Evolutionary conservation across 257 asterid genomes (phyloP).

Genomic region (Cordia subcordata): DNA sequence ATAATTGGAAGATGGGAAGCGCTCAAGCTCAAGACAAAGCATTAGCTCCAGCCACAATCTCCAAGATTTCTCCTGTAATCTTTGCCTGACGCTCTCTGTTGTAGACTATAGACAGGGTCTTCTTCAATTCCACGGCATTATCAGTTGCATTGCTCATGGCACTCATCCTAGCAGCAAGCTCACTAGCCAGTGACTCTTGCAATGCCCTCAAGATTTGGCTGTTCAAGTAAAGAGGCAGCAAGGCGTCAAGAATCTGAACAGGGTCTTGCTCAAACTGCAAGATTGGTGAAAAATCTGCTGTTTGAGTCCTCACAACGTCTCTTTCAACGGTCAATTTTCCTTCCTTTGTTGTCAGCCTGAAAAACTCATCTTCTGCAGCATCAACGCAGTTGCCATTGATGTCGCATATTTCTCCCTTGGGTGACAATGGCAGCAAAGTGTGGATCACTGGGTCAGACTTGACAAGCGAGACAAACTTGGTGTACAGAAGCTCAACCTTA

Average conservation of each 20-base stretch:
- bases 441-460: slow-evolving; percentile 81
- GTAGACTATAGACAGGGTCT: slow-evolving; percentile 44
- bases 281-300: slow-evolving; percentile 66
- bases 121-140: slow-evolving; percentile 72
- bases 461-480: slow-evolving; percentile 83
- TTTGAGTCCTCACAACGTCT: slow-evolving; percentile 53
- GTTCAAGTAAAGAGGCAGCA: slow-evolving; percentile 83
- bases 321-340: slow-evolving; percentile 86
- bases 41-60: slow-evolving; percentile 84
- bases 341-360: slow-evolving; percentile 75
- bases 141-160: slow-evolving; percentile 88
- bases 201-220: slow-evolving; percentile 78
- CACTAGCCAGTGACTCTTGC: slow-evolving; percentile 89
- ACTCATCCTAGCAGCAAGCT: slow-evolving; percentile 87
- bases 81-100: slow-evolving; percentile 87
- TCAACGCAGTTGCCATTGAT: slow-evolving; percentile 76
- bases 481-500: slow-evolving; percentile 83
- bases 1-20: slow-evolving; percentile 16
- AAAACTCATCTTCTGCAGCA: slow-evolving; percentile 88
- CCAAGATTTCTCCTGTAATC: slow-evolving; percentile 92
- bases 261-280: slow-evolving; percentile 96
- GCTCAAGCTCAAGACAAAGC: slow-evolving; percentile 43
- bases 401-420: slow-evolving; percentile 87
- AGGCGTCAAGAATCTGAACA: slow-evolving; percentile 77
- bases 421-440: slow-evolving; percentile 84